These are phyloP conservation scores for Rhodotorula sp. DNA, from an alignment of 1,284 basidiomycete genomes.

Conservation along the genomic window DNA sequence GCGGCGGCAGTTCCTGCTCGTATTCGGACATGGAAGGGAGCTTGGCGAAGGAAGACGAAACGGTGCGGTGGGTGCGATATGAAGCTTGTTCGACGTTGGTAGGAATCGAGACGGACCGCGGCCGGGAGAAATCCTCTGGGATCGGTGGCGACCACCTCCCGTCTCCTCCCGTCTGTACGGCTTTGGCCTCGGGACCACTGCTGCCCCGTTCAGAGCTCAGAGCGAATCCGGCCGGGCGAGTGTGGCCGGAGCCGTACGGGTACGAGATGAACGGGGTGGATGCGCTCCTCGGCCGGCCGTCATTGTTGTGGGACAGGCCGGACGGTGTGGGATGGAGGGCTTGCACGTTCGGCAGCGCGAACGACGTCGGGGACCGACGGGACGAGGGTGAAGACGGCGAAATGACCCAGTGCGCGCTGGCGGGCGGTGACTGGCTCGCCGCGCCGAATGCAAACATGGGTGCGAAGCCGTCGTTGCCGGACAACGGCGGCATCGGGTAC, in stretches of 20 bases:
- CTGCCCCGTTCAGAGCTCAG: slow-evolving; percentile 21
- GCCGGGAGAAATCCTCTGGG: slow-evolving; percentile 1
- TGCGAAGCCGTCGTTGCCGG: not conserved
- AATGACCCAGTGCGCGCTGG: not conserved
- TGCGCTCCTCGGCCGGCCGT: slow-evolving; percentile 2
- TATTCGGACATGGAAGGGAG: not conserved
- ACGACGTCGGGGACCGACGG: not conserved
- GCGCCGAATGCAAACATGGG: not conserved
- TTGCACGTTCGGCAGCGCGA: slow-evolving; percentile 16
- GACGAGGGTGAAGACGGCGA: not conserved
- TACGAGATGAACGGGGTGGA: slow-evolving; percentile 2
- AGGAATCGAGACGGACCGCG: slow-evolving; percentile 8
- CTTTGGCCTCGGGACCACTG: not conserved
- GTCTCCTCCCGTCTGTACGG: not conserved
- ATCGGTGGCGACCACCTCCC: not conserved
- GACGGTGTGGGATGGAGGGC: slow-evolving; percentile 13
- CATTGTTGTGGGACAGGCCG: not conserved
- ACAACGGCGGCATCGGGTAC: not conserved
- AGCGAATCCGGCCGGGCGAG: slow-evolving; percentile 13
- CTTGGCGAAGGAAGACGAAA: not conserved
- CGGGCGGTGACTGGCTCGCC: not conserved
- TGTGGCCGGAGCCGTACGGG: not conserved
- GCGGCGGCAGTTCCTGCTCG: not conserved
- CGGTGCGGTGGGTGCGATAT: not conserved
- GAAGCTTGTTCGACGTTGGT: not conserved